These are phyloP conservation scores for Glebionis coronaria DNA, from an alignment of 129 eudicot species.

Conservation along the genomic window DNA sequence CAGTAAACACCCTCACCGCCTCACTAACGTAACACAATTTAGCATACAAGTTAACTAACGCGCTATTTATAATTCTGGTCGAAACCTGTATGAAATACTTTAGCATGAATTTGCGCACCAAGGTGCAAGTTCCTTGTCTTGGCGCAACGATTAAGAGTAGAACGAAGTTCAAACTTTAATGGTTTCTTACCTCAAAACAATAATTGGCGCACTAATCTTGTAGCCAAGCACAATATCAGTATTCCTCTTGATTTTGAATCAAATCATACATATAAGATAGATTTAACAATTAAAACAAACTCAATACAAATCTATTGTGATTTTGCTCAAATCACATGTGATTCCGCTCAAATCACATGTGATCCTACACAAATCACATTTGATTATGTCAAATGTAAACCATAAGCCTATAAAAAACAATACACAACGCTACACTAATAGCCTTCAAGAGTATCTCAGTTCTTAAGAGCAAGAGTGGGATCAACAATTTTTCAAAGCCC, in stretches of 20 bases:
- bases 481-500: no score
- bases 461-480: no score
- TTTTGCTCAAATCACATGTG: no score
- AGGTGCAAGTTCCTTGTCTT: conserved; percentile 28
- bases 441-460: no score
- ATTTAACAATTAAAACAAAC: no score
- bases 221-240: no score
- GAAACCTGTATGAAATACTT: conserved; percentile 23
- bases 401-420: no score
- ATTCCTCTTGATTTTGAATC: conserved; percentile 25
- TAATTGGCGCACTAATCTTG: conserved; percentile 4
- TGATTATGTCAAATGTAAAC: no score
- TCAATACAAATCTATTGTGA: no score
- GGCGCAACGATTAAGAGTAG: conserved; percentile 37
- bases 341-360: no score
- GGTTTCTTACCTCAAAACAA: conserved; percentile 19
- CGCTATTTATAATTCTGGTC: conserved; percentile 34
- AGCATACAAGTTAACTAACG: conserved; percentile 43
- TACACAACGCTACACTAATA: no score
- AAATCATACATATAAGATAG: conserved; percentile 14
- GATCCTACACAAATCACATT: no score
- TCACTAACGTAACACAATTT: conserved; percentile 35
- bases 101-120: conserved; percentile 42
- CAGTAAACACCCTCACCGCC: conserved; percentile 38
- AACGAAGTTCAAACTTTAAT: conserved; percentile 37